Evolutionary conservation across 257 asterid species (phyloP).

Genomic region (Leonotis leonurus): DNA sequence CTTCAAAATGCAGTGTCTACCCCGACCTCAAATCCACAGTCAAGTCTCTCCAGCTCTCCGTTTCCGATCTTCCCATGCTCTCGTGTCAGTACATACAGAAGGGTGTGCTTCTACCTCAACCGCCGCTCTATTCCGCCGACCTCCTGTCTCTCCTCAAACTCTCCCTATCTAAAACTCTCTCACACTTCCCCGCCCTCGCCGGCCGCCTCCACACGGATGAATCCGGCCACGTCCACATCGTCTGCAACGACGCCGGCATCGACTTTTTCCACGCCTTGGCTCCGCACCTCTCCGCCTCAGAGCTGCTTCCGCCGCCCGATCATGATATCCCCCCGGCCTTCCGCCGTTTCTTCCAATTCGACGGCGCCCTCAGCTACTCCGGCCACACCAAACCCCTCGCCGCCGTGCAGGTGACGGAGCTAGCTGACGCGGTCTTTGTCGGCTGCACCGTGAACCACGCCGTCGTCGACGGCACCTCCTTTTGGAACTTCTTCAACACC

Average conservation of each 20-base stretch:
- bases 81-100: slow-evolving; percentile 93
- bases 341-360: slow-evolving; percentile 63
- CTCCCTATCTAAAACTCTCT: slow-evolving; percentile 63
- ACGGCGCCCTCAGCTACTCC: slow-evolving; percentile 63
- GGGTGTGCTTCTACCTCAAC: slow-evolving; percentile 61
- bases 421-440: slow-evolving; percentile 57
- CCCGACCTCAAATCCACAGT: slow-evolving; percentile 44
- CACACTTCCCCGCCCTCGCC: slow-evolving; percentile 77
- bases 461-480: slow-evolving; percentile 90
- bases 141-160: slow-evolving; percentile 56
- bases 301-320: slow-evolving; percentile 26
- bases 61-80: slow-evolving; percentile 94
- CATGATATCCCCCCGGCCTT: slow-evolving; percentile 48
- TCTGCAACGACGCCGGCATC: slow-evolving; percentile 62
- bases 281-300: slow-evolving; percentile 25
- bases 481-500: slow-evolving; percentile 89
- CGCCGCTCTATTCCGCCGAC: slow-evolving; percentile 32
- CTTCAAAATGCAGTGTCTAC: slow-evolving; percentile 58
- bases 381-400: slow-evolving; percentile 63
- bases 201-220: slow-evolving; percentile 71
- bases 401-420: slow-evolving; percentile 76
- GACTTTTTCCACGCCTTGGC: slow-evolving; percentile 71
- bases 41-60: slow-evolving; percentile 68
- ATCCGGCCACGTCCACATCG: slow-evolving; percentile 52
- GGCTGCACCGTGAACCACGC: slow-evolving; percentile 84